These are phyloP conservation scores for Perkinsus chesapeaki DNA, from an alignment of 169 alveolate species.

Conservation along the genomic window DNA sequence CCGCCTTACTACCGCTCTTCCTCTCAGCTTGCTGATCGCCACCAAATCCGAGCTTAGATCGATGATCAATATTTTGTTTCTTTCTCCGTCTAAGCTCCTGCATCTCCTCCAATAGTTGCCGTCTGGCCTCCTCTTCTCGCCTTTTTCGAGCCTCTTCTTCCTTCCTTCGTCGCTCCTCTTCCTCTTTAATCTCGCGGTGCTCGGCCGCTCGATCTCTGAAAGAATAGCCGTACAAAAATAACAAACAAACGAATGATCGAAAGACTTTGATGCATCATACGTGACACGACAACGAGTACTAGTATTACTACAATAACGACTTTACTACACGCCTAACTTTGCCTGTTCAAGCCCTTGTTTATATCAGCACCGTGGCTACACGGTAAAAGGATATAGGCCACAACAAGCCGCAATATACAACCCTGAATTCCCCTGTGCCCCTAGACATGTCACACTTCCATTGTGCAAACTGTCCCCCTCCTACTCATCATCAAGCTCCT, in stretches of 20 bases:
- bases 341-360: too few relatives aligned
- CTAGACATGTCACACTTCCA: background rate
- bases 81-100: background rate
- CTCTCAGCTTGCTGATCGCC: background rate
- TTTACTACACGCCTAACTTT: too few relatives aligned
- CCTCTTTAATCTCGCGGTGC: background rate
- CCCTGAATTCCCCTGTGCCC: too few relatives aligned
- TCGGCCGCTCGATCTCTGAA: background rate
- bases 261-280: too few relatives aligned
- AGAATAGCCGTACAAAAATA: background rate
- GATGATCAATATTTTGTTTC: background rate
- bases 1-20: background rate
- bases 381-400: too few relatives aligned
- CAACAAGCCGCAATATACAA: too few relatives aligned
- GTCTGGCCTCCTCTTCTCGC: background rate
- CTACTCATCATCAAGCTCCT: background rate
- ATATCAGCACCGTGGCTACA: too few relatives aligned
- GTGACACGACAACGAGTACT: too few relatives aligned
- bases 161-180: background rate
- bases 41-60: background rate
- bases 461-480: background rate
- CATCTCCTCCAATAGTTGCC: background rate
- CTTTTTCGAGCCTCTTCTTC: background rate
- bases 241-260: too few relatives aligned
- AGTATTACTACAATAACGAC: too few relatives aligned